These are phyloP conservation scores for Xylariales sp. DNA, from an alignment of 2,329 filamentous ascomycete genomes.

Conservation along the genomic window DNA sequence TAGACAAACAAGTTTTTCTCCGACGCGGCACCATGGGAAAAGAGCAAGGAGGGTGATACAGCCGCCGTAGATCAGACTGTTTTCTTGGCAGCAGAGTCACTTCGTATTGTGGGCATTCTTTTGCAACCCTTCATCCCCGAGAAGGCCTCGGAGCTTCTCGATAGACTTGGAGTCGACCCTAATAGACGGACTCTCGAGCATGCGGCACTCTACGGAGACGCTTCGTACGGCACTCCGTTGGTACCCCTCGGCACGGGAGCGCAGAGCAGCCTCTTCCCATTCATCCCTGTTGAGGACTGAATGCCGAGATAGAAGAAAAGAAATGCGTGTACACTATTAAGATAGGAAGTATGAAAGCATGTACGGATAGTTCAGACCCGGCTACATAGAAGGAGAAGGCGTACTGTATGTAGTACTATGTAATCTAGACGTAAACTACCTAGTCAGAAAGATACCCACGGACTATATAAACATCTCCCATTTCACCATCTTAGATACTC, in stretches of 20 bases:
- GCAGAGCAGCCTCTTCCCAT: slow-evolving; percentile 64
- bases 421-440: slow-evolving; percentile 21
- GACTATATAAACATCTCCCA: slow-evolving; percentile 2
- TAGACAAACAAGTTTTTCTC: slow-evolving; percentile 77
- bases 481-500: background rate
- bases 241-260: slow-evolving; percentile 52
- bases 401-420: slow-evolving; percentile 1
- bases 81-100: slow-evolving; percentile 77
- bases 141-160: slow-evolving; percentile 78
- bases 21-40: slow-evolving; percentile 74
- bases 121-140: slow-evolving; percentile 91
- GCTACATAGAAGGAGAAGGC: background rate
- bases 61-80: slow-evolving; percentile 68
- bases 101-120: slow-evolving; percentile 84
- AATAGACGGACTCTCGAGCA: slow-evolving; percentile 71
- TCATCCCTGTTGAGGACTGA: slow-evolving; percentile 57
- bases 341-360: slow-evolving; percentile 15
- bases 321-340: background rate
- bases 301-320: slow-evolving; percentile 41
- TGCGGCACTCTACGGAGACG: slow-evolving; percentile 73
- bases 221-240: slow-evolving; percentile 70
- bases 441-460: slow-evolving; percentile 20
- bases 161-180: slow-evolving; percentile 77
- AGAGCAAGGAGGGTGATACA: slow-evolving; percentile 55
- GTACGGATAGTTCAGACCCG: background rate